Base-by-base conservation (phyloP, 2,329 filamentous ascomycete species). In the Penicillium sp. region DNA sequence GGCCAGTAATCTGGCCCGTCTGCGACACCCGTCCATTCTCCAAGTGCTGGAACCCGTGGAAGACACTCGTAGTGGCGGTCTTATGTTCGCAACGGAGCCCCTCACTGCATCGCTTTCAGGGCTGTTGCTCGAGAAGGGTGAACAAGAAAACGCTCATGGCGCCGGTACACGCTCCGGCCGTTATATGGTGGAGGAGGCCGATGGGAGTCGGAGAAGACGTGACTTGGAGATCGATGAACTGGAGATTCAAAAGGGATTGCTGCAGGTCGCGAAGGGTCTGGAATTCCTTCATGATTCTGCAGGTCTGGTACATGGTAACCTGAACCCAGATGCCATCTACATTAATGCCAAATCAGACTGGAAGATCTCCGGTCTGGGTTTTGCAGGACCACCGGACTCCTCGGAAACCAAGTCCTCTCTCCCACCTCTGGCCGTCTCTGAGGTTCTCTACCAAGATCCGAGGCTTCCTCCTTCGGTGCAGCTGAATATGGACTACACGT, bases 311-410 rank as follows among this genome's bases (percentile, higher is more conserved):
- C 94, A 99, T 74, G 91, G 89, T 46, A 99, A 99, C 70, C 75
- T 99, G 60, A 97, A 92, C 0, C 94, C 94, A 0, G 93, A 97
- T 61, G 90, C 92, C 18, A 86, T 99, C 61, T 88, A 96, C 62
- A 86, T 99, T 73, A 99, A 99, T 75, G 85, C 90, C 40, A 99
- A 99, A 84, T 96, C 90, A 46, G 94, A 99, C 74, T 99, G 94
- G 94, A 99, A 99, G 73, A 90, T 99, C 58, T 93, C 92, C 65
- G 94, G 93, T n/a, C 82, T 99, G 37, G 85, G 89, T 0, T 99
- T 97, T 73, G 90, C 89, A 70, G 89, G 89, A 44, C 89, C 92
- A 14, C 85, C 90, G 47, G 89, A 92, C 64, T 83, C 85, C 65
- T 89, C 89, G 20, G 87, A 85, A 26, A 87, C 89, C 62, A 81